These are phyloP conservation scores for Heliamphora exappendiculata DNA, from an alignment of 148 eudicot genomes.

Conservation along the genomic window DNA sequence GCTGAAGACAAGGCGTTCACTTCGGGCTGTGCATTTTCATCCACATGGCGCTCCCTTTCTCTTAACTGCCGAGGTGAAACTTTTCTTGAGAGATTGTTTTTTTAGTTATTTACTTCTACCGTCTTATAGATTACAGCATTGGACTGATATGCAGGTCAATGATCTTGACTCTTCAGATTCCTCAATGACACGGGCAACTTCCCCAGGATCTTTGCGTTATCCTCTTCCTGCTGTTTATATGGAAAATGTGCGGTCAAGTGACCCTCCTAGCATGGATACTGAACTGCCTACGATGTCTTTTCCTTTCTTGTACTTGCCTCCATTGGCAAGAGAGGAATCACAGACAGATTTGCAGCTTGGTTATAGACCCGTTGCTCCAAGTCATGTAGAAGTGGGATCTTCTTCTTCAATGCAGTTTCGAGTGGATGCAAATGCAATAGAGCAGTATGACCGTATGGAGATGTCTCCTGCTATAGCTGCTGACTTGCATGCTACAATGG, in stretches of 20 bases:
- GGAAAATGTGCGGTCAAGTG: conserved; percentile 12
- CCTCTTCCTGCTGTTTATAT: conserved; percentile 24
- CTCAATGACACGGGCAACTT: conserved; percentile 18
- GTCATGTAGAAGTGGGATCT: conserved; percentile 12
- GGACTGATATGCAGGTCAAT: conserved; percentile 25
- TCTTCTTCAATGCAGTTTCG: conserved; percentile 17
- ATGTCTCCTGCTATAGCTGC: conserved; percentile 11
- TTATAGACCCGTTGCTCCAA: conserved; percentile 10
- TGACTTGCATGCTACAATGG: conserved; percentile 3
- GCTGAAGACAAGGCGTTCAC: conserved; percentile 27
- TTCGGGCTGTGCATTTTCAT: conserved; percentile 33
- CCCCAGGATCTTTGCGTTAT: conserved; percentile 15
- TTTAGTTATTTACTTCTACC: conserved; percentile 3
- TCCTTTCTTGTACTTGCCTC: conserved; percentile 14
- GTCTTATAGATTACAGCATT: conserved; percentile 8
- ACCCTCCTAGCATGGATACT: conserved; percentile 18
- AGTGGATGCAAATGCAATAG: conserved; percentile 8
- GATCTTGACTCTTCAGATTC: conserved; percentile 36
- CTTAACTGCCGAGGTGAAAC: conserved; percentile 26
- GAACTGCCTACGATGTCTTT: conserved; percentile 22
- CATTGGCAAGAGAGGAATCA: conserved; percentile 10
- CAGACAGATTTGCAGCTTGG: conserved; percentile 13
- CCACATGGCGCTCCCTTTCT: conserved; percentile 29
- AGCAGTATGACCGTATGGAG: conserved; percentile 14
- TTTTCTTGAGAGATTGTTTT: conserved; percentile 1